A percentile compares a stretch with the other conserved stretches of the same genome.
phyloP scores from a whole-genome alignment of 2,329 filamentous ascomycete species.

The Zymoseptoria pseudotritici region DNA sequence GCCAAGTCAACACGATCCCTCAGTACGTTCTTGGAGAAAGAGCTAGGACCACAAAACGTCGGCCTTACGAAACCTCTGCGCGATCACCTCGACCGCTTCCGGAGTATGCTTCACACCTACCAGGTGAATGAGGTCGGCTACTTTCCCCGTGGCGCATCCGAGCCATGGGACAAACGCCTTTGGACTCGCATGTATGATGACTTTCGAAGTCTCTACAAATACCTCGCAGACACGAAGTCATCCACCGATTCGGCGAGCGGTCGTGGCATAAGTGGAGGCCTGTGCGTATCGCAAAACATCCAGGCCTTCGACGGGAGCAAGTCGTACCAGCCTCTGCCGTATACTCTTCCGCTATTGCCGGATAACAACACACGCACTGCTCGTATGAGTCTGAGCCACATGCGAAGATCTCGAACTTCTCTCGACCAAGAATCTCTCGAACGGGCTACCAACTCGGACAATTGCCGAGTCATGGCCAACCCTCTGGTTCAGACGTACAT shows the following conservation, averaged over 20 bases:
- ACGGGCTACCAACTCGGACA: constrained; percentile 44
- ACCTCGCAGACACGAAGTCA: constrained; percentile 58
- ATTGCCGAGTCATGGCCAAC: constrained; percentile 32
- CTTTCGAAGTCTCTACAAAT: constrained; percentile 63
- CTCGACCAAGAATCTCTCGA: constrained; percentile 27
- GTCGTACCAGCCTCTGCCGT: constrained; percentile 51
- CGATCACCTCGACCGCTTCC: constrained; percentile 65
- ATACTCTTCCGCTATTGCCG: constrained; percentile 63
- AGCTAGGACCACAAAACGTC: constrained; percentile 59
- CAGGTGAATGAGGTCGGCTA: constrained; percentile 63
- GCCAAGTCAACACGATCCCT: constrained; percentile 52
- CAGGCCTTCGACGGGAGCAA: constrained; percentile 58
- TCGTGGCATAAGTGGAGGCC: constrained; percentile 51
- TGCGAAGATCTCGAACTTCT: constrained; percentile 14
- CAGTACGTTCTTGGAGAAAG: constrained; percentile 61
- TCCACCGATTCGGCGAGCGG: constrained; percentile 16
- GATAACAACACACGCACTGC: constrained; percentile 22
- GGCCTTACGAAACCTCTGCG: constrained; percentile 55
- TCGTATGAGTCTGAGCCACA: constrained; percentile 25
- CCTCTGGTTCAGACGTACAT: constrained; percentile 61
- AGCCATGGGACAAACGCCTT: constrained; percentile 51
- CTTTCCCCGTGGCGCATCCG: constrained; percentile 55
- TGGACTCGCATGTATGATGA: constrained; percentile 59
- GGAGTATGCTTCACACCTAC: constrained; percentile 58
- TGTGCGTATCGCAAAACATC: constrained; percentile 63